Evolutionary conservation across 768 basidiomycete species (phyloP), one percentile per base, ranked within the genome.

Genomic region (Tephrocybe sp.): DNA sequence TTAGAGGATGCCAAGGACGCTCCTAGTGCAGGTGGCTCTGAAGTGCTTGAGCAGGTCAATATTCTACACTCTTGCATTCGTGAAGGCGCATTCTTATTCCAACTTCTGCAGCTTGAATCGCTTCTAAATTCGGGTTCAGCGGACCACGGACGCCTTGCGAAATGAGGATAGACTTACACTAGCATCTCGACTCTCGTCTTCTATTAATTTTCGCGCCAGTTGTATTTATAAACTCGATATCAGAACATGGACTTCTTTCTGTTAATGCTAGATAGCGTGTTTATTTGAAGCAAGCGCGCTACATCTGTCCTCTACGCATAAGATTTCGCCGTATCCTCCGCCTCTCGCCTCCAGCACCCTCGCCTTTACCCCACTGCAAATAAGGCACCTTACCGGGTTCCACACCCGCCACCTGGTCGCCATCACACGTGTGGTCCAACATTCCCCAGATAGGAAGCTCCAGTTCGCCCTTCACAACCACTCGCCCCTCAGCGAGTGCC

Each of bases 371-470:
- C 83, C 85, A 87, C 58, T 86, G 85, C 64, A 96, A 66, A 68
- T 82, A 96, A n/a, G 94, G 81, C 6, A 75, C 79, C 61, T 73
- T 81, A 12, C 77, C 76, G 13, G 73, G 78, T 5, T 81, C 79
- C 5, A 84, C 70, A 0, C 77, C 80, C 2, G 67, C 74, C 6
- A 78, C 72, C 5, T 61, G 58, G 6, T 68, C 73, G 10, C 61
- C 60, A 3, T 67, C 72, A 1, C 66, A 68, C 20, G 72, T 67
- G 51, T 83, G 87, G 65, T 95, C 92, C 44, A 97, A 71, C 85
- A 92, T 82, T 0, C 87, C 92, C 83, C 87, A 88, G 0, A 93
- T 72, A 0, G 94, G 94, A 0, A 97, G 68, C 65, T 95, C 92
- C 60, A 94, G 72, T 62, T 93, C 92, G 7, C 94, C 94, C 65